Evolutionary conservation across 2,329 filamentous ascomycete species (phyloP).

Genomic region (Teratosphaeria viscida): DNA sequence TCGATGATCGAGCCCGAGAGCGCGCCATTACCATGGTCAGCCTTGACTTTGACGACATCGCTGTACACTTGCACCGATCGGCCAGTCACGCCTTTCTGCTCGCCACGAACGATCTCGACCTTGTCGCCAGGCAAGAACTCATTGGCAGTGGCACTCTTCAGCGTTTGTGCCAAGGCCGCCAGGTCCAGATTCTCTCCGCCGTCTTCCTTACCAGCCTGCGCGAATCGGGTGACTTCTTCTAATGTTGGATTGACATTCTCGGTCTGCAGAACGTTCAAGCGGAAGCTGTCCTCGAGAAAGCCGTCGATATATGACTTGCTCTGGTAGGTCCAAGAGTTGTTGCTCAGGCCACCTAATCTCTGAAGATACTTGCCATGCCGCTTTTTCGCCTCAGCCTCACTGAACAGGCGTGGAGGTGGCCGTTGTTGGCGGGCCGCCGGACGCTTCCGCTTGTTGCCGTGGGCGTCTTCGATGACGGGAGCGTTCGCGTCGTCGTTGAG

Average conservation of each 20-base stretch:
- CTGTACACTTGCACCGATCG: slow-evolving; percentile 76
- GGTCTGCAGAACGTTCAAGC: slow-evolving; percentile 72
- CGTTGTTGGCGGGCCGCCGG: slow-evolving; percentile 42
- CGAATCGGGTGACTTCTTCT: slow-evolving; percentile 93
- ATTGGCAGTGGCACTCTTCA: slow-evolving; percentile 73
- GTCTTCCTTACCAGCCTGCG: slow-evolving; percentile 68
- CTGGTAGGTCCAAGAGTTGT: slow-evolving; percentile 73
- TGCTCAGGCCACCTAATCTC: slow-evolving; percentile 36
- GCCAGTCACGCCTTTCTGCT: slow-evolving; percentile 84
- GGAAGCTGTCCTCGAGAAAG: slow-evolving; percentile 88
- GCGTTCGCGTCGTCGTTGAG: slow-evolving; percentile 64
- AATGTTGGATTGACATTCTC: slow-evolving; percentile 87
- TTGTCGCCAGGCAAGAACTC: slow-evolving; percentile 86
- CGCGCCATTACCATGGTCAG: slow-evolving; percentile 60
- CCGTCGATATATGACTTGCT: slow-evolving; percentile 86
- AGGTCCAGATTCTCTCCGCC: slow-evolving; percentile 90
- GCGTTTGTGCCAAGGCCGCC: slow-evolving; percentile 75
- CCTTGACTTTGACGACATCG: slow-evolving; percentile 82
- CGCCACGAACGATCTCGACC: slow-evolving; percentile 92
- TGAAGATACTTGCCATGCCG: slow-evolving; percentile 57
- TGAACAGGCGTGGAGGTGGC: slow-evolving; percentile 84
- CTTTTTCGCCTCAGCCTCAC: slow-evolving; percentile 84
- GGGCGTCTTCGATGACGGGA: slow-evolving; percentile 26
- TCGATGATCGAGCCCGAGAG: slow-evolving; percentile 77
- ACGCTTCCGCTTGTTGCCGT: slow-evolving; percentile 67